phyloP scores from a whole-genome alignment of 2,329 filamentous ascomycete species.

The Dendryphion nanum region DNA sequence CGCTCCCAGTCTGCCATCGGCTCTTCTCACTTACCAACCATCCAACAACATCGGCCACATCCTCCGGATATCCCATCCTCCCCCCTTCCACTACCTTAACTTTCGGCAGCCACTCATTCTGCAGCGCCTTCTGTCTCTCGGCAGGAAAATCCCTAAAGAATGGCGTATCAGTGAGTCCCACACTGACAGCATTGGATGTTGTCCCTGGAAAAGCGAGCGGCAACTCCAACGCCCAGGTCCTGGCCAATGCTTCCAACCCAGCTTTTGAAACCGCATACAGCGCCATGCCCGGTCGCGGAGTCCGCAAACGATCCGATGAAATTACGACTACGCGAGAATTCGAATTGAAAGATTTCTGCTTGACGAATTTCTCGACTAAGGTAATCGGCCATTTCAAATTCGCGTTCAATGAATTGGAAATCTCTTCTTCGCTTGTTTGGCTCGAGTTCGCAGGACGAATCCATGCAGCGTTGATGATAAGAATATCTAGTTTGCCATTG shows the following conservation, averaged over 20 bases:
- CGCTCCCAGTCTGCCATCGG: slow-evolving; percentile 38
- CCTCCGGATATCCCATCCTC: slow-evolving; percentile 25
- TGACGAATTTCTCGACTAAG: slow-evolving; percentile 22
- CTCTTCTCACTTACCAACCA: slow-evolving; percentile 35
- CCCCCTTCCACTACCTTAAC: slow-evolving; percentile 20
- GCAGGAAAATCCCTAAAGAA: slow-evolving; percentile 12
- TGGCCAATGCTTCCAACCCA: slow-evolving; percentile 18
- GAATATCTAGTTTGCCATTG: slow-evolving; percentile 19
- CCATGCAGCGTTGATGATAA: slow-evolving; percentile 20
- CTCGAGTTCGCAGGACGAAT: slow-evolving; percentile 10
- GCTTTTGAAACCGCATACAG: slow-evolving; percentile 21
- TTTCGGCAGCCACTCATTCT: slow-evolving; percentile 15
- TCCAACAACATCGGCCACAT: slow-evolving; percentile 70
- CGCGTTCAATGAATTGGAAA: slow-evolving; percentile 11
- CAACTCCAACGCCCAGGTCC: slow-evolving; percentile 24
- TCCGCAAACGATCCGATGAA: slow-evolving; percentile 16
- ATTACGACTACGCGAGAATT: slow-evolving; percentile 22
- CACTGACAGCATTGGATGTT: slow-evolving; percentile 28
- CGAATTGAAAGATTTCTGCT: slow-evolving; percentile 10
- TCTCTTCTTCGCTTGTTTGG: slow-evolving; percentile 11
- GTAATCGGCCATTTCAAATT: slow-evolving; percentile 23
- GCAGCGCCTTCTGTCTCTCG: slow-evolving; percentile 13
- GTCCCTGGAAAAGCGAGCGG: slow-evolving; percentile 20
- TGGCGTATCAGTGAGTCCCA: slow-evolving; percentile 28
- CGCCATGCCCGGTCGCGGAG: slow-evolving; percentile 10